These are phyloP conservation scores for Scheffersomyces illinoinensis DNA, from an alignment of 1,139 yeast species.

Conservation along the genomic window DNA sequence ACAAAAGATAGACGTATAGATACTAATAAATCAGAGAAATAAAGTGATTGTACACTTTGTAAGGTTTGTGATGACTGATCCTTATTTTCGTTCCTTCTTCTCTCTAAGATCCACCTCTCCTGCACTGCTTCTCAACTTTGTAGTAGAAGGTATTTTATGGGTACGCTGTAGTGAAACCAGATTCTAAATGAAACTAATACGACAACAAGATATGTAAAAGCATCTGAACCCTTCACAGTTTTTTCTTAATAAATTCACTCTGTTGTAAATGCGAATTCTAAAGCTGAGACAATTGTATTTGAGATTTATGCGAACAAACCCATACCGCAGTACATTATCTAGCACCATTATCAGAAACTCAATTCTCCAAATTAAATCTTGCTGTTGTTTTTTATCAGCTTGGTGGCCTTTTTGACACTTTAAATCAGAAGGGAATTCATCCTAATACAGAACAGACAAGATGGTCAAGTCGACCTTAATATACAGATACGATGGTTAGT, in stretches of 20 bases:
- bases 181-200: background rate
- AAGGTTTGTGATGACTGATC: background rate
- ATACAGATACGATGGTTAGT: slow-evolving; percentile 71
- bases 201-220: background rate
- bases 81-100: too few relatives aligned
- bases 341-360: background rate
- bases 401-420: too few relatives aligned
- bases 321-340: background rate
- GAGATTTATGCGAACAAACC: background rate
- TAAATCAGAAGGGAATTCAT: background rate
- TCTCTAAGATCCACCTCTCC: background rate
- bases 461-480: slow-evolving; percentile 76
- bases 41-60: background rate
- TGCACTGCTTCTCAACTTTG: background rate
- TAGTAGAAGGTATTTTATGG: background rate
- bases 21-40: background rate
- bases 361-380: background rate
- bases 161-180: background rate
- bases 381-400: background rate
- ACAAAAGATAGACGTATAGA: background rate
- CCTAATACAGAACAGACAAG: background rate
- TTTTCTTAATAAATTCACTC: background rate
- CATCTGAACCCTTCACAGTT: background rate
- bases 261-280: background rate
- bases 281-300: background rate